These are phyloP conservation scores for Calonectria ilicicola DNA, from an alignment of 2,329 filamentous ascomycete genomes.

Conservation along the genomic window DNA sequence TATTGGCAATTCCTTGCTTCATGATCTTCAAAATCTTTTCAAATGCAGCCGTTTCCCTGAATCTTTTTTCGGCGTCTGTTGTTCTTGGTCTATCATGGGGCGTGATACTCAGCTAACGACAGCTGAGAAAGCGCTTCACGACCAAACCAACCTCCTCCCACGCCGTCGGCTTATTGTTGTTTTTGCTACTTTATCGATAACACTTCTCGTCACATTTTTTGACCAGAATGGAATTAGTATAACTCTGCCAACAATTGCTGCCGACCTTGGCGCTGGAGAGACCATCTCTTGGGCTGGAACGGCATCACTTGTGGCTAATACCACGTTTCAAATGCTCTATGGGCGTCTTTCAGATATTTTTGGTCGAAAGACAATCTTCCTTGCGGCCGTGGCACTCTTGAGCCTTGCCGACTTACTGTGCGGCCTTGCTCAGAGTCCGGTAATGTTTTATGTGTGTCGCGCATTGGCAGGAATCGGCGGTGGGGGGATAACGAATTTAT, in stretches of 20 bases:
- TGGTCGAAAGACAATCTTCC: conserved; percentile 68
- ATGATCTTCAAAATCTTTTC: not conserved
- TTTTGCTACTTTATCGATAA: conserved; percentile 63
- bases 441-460: conserved; percentile 72
- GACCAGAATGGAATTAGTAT: conserved; percentile 68
- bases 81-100: not conserved
- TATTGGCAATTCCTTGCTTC: too few species aligned
- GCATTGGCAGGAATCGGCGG: conserved; percentile 71
- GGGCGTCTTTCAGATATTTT: conserved; percentile 72
- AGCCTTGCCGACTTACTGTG: conserved; percentile 69
- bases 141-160: conserved; percentile 69
- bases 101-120: not conserved
- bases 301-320: conserved; percentile 66
- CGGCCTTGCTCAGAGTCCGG: conserved; percentile 65
- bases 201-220: conserved; percentile 67
- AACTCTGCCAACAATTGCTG: conserved; percentile 62
- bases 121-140: conserved; percentile 60
- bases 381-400: conserved; percentile 65
- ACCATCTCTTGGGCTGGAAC: conserved; percentile 69
- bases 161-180: conserved; percentile 61
- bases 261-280: conserved; percentile 57
- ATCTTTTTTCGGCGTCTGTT: not conserved
- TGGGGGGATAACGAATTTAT: conserved; percentile 69
- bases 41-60: not conserved
- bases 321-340: conserved; percentile 74